Base-by-base conservation (phyloP, 768 basidiomycete genomes). In the Daedaleopsis sinensis region DNA sequence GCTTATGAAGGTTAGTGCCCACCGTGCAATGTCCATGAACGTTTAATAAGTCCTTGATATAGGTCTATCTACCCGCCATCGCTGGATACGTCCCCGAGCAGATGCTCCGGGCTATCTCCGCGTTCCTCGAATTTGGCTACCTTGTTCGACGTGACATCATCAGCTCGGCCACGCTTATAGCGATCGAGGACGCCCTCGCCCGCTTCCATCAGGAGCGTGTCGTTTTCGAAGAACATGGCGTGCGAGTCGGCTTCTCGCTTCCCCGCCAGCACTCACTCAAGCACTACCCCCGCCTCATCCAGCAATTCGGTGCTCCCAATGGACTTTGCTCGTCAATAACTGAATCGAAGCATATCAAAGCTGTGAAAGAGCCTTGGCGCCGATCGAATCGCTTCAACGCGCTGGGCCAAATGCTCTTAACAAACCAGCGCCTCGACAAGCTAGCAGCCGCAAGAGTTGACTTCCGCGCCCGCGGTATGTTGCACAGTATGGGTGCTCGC, bases 261-360 rank as follows among this genome's bases (percentile, higher is more conserved):
- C 74, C 68, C 11, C 63, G 67, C 0, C 66, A 67, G 39, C 66
- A 67, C 38, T 32, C 66, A 5, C 47, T 67, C 16, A 32, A 18
- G 10, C 71, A 70, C 49, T 72, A 72, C n/a, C n/a, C n/a, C n/a
- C n/a, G 47, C 36, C 9, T 3, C 18, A 70, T 72, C 37, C 37
- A 53, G 38, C n/a, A 16, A 0, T 72, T 69, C 42, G 71, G 65
- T 16, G 52, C 71, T 4, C 71, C 67, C 1, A 69, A 70, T 49
- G 69, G 71, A 15, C 61, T 71, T 5, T 70, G 71, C 46, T 66
- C 71, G 5, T 70, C 67, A 5, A 70, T 72, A 49, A 72, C 68
- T 1, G 71, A 72, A 50, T 66, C 69, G 12, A 68, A 27, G 5
- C 53, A 55, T 27, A 55, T 55, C 27, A 2, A 24, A 5, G 53